Evolutionary conservation across 176 grass and related monocot species (phyloP), one percentile per base, ranked within the genome.

Genomic region (Urochloa ruziziensis): DNA sequence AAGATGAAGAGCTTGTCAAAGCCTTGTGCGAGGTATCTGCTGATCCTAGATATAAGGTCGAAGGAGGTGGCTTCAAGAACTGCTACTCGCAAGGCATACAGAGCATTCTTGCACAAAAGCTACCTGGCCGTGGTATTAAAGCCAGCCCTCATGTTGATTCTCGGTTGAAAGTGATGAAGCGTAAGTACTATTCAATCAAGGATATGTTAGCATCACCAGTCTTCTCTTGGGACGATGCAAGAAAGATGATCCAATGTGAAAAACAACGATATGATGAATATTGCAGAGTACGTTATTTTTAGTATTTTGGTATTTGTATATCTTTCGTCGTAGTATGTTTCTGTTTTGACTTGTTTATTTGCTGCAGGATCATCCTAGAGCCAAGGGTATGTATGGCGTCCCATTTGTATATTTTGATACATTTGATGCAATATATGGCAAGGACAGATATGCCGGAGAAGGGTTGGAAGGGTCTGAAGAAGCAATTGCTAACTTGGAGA

Each of bases 61-160:
- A 86, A 29, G 88, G 88, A 85, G 88, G 88, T 53, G 88, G 53
- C 21, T 85, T 89, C 63, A 89, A 81, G 83, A 89, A 89, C 78
- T 81, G 83, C 42, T 86, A 89, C 48, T 64, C 88, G 28, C 83
- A 77, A 30, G 77, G 83, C 19, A 90, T 90, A 27, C 83, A 82
- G 71, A 36, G 13, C 56, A 81, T 90, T 36, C 88, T 90, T 63
- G 35, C 78, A 16, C 78, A 77, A 17, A 82, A 84, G 72, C 64
- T 90, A 24, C 78, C 88, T 17, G 78, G 78, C 5, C 72, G 17
- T 29, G 88, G 83, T 9, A 90, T 90, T 36, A 90, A 30, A 30
- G 44, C 78, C 28, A 86, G 64, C 61, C 88, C 88, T n/a, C 88
- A 86, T 57, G 72, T 90, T 4, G 83, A 90, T 63, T 86, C 88